A percentile compares a stretch with the other conserved stretches of the same genome.
These are phyloP conservation scores for Beta corolliflora DNA, from an alignment of 179 eudicot genomes.

Conservation along the genomic window DNA sequence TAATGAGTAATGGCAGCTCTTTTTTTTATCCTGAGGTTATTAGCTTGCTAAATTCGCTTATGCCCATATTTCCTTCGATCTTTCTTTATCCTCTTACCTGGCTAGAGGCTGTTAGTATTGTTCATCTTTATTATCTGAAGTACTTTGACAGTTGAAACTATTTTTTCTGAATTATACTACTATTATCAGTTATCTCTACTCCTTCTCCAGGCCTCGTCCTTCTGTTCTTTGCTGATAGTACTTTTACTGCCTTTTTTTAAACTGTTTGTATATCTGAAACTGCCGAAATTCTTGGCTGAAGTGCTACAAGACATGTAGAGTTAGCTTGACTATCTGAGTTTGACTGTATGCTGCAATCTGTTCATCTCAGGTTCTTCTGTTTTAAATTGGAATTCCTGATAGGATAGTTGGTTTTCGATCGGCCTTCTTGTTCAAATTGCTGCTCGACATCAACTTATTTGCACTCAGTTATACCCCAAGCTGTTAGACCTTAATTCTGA, in stretches of 20 bases:
- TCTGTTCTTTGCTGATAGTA: too few relatives aligned
- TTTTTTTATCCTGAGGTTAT: neutral
- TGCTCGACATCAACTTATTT: neutral
- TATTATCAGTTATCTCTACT: too few relatives aligned
- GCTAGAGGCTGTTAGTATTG: neutral
- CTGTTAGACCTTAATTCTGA: neutral
- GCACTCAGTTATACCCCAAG: neutral
- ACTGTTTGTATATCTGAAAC: neutral
- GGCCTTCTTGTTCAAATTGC: neutral
- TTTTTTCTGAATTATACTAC: neutral
- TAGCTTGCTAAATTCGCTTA: neutral
- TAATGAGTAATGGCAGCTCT: neutral
- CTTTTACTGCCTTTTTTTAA: too few relatives aligned
- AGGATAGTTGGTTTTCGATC: neutral
- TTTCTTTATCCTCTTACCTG: neutral
- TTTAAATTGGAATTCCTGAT: too few relatives aligned
- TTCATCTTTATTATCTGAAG: neutral
- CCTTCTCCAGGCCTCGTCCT: neutral
- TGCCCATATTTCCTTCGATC: neutral
- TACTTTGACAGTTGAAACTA: neutral
- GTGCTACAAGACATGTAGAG: neutral
- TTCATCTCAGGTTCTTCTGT: neutral
- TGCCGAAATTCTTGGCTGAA: neutral
- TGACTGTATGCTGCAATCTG: neutral
- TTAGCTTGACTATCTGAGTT: neutral